These are phyloP conservation scores for Aspergillus baeticus DNA, from an alignment of 495 filamentous ascomycete species.

Conservation along the genomic window DNA sequence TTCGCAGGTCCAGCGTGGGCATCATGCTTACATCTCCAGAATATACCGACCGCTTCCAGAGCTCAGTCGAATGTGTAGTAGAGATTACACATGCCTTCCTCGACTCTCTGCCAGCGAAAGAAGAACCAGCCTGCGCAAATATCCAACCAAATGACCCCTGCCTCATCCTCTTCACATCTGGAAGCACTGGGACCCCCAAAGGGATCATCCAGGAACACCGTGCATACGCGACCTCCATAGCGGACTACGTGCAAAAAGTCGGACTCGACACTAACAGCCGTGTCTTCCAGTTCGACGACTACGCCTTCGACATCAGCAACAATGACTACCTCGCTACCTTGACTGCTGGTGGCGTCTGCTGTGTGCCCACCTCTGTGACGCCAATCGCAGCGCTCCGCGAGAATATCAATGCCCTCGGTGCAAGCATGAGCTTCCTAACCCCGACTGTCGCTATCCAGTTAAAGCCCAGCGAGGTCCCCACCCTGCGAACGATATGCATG, in stretches of 20 bases:
- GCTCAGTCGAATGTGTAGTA: neutral
- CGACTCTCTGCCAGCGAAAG: neutral
- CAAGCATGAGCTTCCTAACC: conserved; percentile 42
- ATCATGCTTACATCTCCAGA: conserved; percentile 20
- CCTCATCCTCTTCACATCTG: conserved; percentile 42
- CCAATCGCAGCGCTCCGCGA: conserved; percentile 30
- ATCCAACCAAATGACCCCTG: conserved; percentile 19
- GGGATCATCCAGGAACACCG: conserved; percentile 50
- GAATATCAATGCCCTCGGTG: conserved; percentile 33
- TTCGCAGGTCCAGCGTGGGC: conserved; percentile 16
- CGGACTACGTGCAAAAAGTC: conserved; percentile 20
- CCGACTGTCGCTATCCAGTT: conserved; percentile 41
- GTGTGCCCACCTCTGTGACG: conserved; percentile 38
- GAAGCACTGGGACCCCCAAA: conserved; percentile 46
- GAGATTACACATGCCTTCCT: neutral
- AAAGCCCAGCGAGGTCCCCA: conserved; percentile 33
- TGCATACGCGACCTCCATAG: conserved; percentile 28
- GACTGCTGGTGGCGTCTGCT: conserved; percentile 45
- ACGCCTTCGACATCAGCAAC: conserved; percentile 46
- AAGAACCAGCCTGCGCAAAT: conserved; percentile 5
- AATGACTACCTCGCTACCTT: conserved; percentile 43
- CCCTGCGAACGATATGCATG: conserved; percentile 13
- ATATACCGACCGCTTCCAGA: conserved; percentile 4
- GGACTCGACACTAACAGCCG: conserved; percentile 23
- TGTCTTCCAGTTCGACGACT: conserved; percentile 45